Base-by-base conservation (phyloP, 1,139 yeast genomes). In the Debaryomyces psychrophilus region DNA sequence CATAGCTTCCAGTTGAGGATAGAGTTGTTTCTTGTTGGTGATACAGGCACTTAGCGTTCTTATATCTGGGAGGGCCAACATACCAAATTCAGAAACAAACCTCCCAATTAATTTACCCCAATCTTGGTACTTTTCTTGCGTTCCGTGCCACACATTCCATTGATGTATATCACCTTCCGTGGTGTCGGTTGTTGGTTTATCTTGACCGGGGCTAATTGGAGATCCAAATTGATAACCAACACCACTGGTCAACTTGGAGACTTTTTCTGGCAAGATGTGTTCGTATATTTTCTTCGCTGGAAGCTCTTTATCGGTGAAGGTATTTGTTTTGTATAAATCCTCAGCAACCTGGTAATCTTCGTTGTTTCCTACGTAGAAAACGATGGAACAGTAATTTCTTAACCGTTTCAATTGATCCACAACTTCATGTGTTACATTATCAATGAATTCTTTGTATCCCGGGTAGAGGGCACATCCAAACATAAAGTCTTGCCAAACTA, bases 391-490 rank as follows among this genome's bases (percentile, higher is more conserved):
- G 51, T 66, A 62, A 46, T 73, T 67, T 48, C 77, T 57, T 39
- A 76, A 58, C 40, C 79, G 51, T 36, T 51, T 61, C 38, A 76
- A 50, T 51, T 74, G 79, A 48, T 61, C 60, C 9, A 46, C 54
- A 4, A 63, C 64, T 51, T 76, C 81, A 26, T 55, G 51, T 1
- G 53, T 43, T 3, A 76, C 76, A 33, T 54, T 55, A 3, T 58
- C 56, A 14, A 68, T 51, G 47, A 68, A 71, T 5, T 51, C 55
- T n/a, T 54, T 48, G 46, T 62, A 59, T 0, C 62, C 68, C 2
- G 81, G 81, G 48, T 77, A 77, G 41, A 69, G 72, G 1, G 79
- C 81, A 58, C 81, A 77, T 5, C 79, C 80, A 65, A 77, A 76
- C 80, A 76, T 73, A 52, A 76, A 75, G 55, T 76, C 81, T 44